Evolutionary conservation across 495 filamentous ascomycete genomes (phyloP).

Genomic region (Penicillium salamii): DNA sequence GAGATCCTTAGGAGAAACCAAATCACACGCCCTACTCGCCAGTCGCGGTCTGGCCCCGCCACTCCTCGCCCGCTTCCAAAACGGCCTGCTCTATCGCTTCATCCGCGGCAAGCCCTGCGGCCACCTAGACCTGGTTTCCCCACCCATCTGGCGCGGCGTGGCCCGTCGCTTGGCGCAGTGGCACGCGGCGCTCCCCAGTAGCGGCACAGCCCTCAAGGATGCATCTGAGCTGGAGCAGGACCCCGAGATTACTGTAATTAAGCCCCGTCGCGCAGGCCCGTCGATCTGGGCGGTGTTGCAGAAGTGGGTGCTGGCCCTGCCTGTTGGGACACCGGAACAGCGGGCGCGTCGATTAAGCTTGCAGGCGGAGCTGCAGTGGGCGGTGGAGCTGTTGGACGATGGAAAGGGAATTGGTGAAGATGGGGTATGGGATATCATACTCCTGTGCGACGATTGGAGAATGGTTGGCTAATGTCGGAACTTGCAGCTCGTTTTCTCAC

Average conservation of each 20-base stretch:
- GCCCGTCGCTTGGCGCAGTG: constrained; percentile 83
- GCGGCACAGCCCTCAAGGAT: constrained; percentile 8
- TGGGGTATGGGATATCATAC: no score
- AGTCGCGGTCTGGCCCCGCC: constrained; percentile 77
- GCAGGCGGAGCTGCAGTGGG: constrained; percentile 68
- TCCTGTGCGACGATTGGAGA: no score
- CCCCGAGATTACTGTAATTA: constrained; percentile 50
- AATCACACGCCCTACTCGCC: constrained; percentile 71
- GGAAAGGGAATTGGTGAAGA: constrained; percentile 68
- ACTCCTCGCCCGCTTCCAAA: constrained; percentile 88
- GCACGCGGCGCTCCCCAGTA: constrained; percentile 71
- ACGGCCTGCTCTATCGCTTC: constrained; percentile 93
- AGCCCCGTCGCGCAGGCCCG: constrained; percentile 61
- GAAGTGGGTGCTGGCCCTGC: constrained; percentile 90
- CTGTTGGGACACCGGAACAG: constrained; percentile 65
- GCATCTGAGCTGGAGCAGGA: constrained; percentile 25
- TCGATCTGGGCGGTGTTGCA: constrained; percentile 94
- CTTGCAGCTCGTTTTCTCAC: constrained; percentile 91
- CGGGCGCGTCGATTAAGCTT: constrained; percentile 60
- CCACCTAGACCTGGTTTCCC: constrained; percentile 70
- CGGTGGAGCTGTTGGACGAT: constrained; percentile 68
- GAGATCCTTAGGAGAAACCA: constrained; percentile 58
- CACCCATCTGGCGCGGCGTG: constrained; percentile 75
- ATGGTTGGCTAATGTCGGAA: no score
- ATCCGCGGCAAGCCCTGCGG: constrained; percentile 76